Percentiles rank a stretch among this genome's conserved stretches.
Conservation (phyloP, 345 rosid species). For the Gossypium sturtianum region DNA sequence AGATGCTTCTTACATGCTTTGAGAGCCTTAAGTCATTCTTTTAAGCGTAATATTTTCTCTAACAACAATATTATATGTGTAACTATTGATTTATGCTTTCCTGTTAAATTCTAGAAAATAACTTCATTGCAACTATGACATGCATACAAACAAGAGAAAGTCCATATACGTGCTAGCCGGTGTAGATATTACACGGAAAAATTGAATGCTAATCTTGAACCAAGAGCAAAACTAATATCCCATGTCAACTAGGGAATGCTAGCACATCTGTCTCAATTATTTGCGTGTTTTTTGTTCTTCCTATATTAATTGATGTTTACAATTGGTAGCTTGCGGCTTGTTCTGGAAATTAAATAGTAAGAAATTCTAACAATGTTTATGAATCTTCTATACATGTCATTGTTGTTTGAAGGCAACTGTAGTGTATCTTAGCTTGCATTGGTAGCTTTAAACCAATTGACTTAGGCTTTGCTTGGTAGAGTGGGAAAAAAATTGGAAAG, state of each 20-base stretch:
- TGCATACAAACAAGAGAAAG: not conserved
- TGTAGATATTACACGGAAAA: not conserved
- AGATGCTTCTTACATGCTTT: not conserved
- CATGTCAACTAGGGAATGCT: not conserved
- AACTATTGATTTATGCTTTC: not conserved
- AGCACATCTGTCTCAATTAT: not conserved
- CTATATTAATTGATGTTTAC: conserved; percentile 3
- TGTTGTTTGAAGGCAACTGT: not conserved
- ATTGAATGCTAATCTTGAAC: not conserved
- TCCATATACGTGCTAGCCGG: not conserved
- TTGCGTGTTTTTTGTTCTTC: not conserved
- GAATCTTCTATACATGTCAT: not conserved
- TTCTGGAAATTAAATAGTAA: not conserved
- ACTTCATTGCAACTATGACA: not conserved
- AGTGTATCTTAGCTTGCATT: not conserved
- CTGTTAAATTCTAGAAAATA: not conserved
- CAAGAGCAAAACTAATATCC: not conserved
- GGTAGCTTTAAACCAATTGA: not conserved
- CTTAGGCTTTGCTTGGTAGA: too few relatives aligned
- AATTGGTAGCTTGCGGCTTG: not conserved
- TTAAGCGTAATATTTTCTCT: not conserved
- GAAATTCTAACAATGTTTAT: not conserved
- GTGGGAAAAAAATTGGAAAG: too few relatives aligned
- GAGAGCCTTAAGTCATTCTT: not conserved
- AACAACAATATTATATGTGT: not conserved